Percentiles rank a stretch among this genome's conserved stretches.
Evolutionary conservation across 768 basidiomycete species (phyloP).

Genomic region (Trametopsis cervina): DNA sequence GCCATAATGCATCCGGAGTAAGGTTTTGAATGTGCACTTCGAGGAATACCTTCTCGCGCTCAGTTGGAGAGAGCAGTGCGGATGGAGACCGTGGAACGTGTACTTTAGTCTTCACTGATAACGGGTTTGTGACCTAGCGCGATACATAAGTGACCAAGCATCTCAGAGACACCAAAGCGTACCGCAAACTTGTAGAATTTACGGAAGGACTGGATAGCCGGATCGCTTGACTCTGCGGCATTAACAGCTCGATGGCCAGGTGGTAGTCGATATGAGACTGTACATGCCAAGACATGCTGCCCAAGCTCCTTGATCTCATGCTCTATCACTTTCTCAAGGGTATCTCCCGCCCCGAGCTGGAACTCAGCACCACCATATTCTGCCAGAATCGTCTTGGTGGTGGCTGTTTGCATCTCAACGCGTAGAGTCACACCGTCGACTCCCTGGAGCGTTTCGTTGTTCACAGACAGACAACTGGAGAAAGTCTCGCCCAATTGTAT

Average conservation of each 20-base stretch:
- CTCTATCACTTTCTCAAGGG: conserved; percentile 60
- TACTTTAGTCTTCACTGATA: conserved; percentile 94
- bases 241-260: conserved; percentile 47
- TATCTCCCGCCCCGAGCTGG: conserved; percentile 47
- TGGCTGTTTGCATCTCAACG: conserved; percentile 83
- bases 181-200: conserved; percentile 93
- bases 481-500: conserved; percentile 91
- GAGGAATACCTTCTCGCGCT: conserved; percentile 81
- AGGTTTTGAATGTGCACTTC: conserved; percentile 92
- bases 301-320: conserved; percentile 95
- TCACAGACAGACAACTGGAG: conserved; percentile 72
- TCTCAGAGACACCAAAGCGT: conserved; percentile 24
- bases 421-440: conserved; percentile 59
- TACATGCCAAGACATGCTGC: conserved; percentile 82
- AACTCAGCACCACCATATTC: conserved; percentile 55
- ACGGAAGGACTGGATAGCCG: conserved; percentile 60
- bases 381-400: conserved; percentile 51
- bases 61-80: conserved; percentile 51
- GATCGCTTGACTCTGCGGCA: conserved; percentile 45
- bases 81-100: conserved; percentile 71
- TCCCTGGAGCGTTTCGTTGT: conserved; percentile 63
- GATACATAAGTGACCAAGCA: neutral
- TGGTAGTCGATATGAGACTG: conserved; percentile 75
- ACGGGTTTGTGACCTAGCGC: conserved; percentile 80
- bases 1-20: conserved; percentile 68